These are phyloP conservation scores for Talaromyces borbonicus DNA, from an alignment of 495 filamentous ascomycete genomes.

Conservation along the genomic window DNA sequence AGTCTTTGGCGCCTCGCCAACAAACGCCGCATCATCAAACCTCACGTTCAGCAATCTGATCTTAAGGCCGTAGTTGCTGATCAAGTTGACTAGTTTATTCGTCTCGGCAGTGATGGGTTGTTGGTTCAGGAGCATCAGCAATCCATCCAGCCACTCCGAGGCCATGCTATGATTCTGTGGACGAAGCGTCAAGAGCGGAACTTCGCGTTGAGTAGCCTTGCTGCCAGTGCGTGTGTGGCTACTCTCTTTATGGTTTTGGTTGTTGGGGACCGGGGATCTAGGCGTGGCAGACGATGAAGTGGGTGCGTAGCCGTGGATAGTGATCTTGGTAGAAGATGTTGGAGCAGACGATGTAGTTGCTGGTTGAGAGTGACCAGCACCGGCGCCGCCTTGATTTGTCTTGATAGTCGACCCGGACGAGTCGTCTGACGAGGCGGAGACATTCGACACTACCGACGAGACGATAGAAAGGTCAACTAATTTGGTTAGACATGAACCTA, in stretches of 20 bases:
- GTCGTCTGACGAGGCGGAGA: slow-evolving; percentile 49
- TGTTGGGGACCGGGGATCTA: slow-evolving; percentile 8
- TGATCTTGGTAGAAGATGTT: slow-evolving; percentile 70
- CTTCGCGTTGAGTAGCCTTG: slow-evolving; percentile 39
- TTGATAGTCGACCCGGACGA: slow-evolving; percentile 48
- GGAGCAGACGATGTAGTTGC: slow-evolving; percentile 14
- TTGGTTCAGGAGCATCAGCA: slow-evolving; percentile 92
- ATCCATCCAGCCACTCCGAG: slow-evolving; percentile 92
- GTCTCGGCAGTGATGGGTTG: slow-evolving; percentile 96
- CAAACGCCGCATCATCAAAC: slow-evolving; percentile 57
- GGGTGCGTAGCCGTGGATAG: slow-evolving; percentile 64
- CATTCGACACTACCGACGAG: slow-evolving; percentile 88
- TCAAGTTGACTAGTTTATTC: slow-evolving; percentile 71
- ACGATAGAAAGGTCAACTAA: slow-evolving; percentile 77
- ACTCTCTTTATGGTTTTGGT: slow-evolving; percentile 14
- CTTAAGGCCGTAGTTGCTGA: slow-evolving; percentile 85
- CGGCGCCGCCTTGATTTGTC: slow-evolving; percentile 18
- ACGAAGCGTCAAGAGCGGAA: slow-evolving; percentile 67
- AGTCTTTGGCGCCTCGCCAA: slow-evolving; percentile 34
- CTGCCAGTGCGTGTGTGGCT: slow-evolving; percentile 26
- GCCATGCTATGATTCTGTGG: slow-evolving; percentile 74
- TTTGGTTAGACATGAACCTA: neutral
- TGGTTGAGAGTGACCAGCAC: neutral
- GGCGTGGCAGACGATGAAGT: slow-evolving; percentile 15
- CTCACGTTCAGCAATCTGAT: slow-evolving; percentile 88